Percentiles rank a stretch among this genome's conserved stretches.
phyloP scores from a whole-genome alignment of 2,329 filamentous ascomycete species.

The Colletotrichum lindemuthianum region DNA sequence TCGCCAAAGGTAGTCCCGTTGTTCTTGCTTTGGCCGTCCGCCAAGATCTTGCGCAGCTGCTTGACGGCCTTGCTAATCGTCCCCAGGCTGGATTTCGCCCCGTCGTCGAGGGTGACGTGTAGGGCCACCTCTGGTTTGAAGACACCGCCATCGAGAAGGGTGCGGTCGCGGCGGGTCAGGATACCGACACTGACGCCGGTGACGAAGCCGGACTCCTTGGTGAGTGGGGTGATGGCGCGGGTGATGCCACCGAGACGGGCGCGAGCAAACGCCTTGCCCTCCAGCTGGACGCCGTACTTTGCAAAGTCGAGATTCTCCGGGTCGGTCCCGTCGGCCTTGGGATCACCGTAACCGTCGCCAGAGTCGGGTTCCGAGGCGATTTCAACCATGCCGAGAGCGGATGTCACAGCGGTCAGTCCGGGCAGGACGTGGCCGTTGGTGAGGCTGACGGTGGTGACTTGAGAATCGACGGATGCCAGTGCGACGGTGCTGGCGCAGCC shows the following conservation, averaged over 20 bases:
- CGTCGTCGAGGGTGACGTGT: slow-evolving; percentile 51
- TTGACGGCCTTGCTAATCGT: slow-evolving; percentile 41
- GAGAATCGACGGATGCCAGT: slow-evolving; percentile 44
- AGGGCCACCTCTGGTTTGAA: slow-evolving; percentile 54
- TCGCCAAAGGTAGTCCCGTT: slow-evolving; percentile 48
- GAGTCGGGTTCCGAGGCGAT: slow-evolving; percentile 56
- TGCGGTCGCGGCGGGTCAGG: slow-evolving; percentile 48
- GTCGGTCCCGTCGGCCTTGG: slow-evolving; percentile 39
- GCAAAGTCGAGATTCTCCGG: slow-evolving; percentile 47
- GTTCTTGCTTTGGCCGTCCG: slow-evolving; percentile 45
- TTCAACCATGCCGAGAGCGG: slow-evolving; percentile 59
- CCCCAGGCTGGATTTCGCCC: slow-evolving; percentile 42
- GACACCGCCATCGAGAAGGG: slow-evolving; percentile 52
- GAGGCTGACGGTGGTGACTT: slow-evolving; percentile 47
- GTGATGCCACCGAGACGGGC: slow-evolving; percentile 57
- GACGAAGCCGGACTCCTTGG: slow-evolving; percentile 43
- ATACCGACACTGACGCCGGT: slow-evolving; percentile 55
- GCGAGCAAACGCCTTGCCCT: slow-evolving; percentile 52
- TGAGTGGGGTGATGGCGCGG: slow-evolving; percentile 52
- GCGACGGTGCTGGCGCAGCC: slow-evolving; percentile 26
- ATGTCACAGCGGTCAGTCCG: slow-evolving; percentile 59
- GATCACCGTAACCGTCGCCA: slow-evolving; percentile 54
- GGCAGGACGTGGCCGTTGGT: slow-evolving; percentile 59
- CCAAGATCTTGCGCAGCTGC: slow-evolving; percentile 49
- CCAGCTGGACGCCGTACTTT: slow-evolving; percentile 52